These are phyloP conservation scores for Axilococcus clingmanii DNA, from an alignment of 139 green algal species.

Conservation along the genomic window DNA sequence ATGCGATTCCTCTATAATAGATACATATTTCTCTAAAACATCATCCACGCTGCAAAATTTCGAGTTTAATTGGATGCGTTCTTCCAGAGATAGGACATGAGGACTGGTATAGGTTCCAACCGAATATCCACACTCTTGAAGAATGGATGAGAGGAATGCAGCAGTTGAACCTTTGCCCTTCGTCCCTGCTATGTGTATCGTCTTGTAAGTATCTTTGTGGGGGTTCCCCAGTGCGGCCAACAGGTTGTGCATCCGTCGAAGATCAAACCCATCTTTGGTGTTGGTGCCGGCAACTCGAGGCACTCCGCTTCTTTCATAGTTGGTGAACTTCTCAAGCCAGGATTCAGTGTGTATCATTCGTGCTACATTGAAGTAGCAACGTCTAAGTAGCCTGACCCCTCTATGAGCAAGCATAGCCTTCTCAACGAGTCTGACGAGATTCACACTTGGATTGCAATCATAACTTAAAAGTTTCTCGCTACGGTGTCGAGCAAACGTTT, in stretches of 20 bases:
- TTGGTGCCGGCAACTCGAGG: conserved; percentile 44
- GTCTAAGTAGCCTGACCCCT: too few relatives aligned
- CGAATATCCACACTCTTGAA: conserved; percentile 43
- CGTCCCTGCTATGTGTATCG: conserved; percentile 74
- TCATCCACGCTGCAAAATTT: conserved; percentile 23
- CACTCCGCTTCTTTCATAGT: conserved; percentile 61
- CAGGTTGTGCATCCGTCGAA: conserved; percentile 55
- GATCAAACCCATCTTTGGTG: conserved; percentile 19
- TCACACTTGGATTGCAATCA: too few relatives aligned
- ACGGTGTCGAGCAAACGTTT: too few relatives aligned
- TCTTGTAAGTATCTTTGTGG: conserved; percentile 28
- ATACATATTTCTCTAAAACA: conserved; percentile 4
- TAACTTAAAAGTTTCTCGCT: too few relatives aligned
- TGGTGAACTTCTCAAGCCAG: conserved; percentile 24
- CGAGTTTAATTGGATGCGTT: conserved; percentile 55
- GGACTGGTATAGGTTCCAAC: conserved; percentile 76
- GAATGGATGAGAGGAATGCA: conserved; percentile 47
- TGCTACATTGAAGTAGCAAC: too few relatives aligned
- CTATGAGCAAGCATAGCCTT: too few relatives aligned
- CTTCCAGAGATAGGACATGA: conserved; percentile 59
- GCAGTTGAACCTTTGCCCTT: conserved; percentile 84
- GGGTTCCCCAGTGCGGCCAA: conserved; percentile 50
- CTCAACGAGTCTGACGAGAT: too few relatives aligned
- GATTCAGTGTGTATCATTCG: conserved; percentile 2
- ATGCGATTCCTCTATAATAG: background rate